Evolutionary conservation across 2,329 filamentous ascomycete species (phyloP).

Genomic region (Ascochyta koolunga): DNA sequence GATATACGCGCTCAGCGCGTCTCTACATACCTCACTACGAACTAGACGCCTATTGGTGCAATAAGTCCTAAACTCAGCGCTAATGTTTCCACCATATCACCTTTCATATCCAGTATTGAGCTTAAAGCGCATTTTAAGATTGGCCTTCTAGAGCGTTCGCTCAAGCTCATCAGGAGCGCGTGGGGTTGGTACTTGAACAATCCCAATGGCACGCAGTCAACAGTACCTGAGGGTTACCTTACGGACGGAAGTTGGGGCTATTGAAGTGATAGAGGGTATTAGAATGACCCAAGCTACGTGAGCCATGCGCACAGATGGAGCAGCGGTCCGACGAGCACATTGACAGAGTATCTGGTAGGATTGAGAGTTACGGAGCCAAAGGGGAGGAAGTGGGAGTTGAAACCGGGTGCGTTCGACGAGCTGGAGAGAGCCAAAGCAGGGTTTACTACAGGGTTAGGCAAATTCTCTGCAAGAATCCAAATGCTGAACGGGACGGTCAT

Average conservation of each 20-base stretch:
- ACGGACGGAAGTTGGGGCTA: constrained; percentile 64
- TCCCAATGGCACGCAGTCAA: constrained; percentile 63
- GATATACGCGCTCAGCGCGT: constrained; percentile 49
- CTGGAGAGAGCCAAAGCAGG: constrained; percentile 2
- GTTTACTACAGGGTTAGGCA: not conserved
- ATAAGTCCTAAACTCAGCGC: constrained; percentile 62
- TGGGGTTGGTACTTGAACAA: constrained; percentile 68
- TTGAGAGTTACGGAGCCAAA: constrained; percentile 49
- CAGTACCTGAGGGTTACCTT: constrained; percentile 65
- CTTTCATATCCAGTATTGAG: constrained; percentile 65
- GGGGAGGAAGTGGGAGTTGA: constrained; percentile 53
- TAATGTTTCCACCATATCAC: constrained; percentile 56
- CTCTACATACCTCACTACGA: constrained; percentile 54
- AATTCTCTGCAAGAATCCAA: not conserved
- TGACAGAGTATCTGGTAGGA: constrained; percentile 54
- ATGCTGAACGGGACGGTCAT: not conserved
- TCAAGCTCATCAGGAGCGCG: constrained; percentile 61
- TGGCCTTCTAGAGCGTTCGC: constrained; percentile 56
- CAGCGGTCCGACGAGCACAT: constrained; percentile 36
- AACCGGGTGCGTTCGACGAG: constrained; percentile 32
- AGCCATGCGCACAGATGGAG: constrained; percentile 54
- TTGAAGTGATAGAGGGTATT: constrained; percentile 59
- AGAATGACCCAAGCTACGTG: constrained; percentile 53
- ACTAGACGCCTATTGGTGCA: constrained; percentile 64
- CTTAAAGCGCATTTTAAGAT: constrained; percentile 62